Percentiles rank a stretch among this genome's conserved stretches.
Conservation (phyloP, 75 land plant species). For the Adiantum capillusveneris region DNA sequence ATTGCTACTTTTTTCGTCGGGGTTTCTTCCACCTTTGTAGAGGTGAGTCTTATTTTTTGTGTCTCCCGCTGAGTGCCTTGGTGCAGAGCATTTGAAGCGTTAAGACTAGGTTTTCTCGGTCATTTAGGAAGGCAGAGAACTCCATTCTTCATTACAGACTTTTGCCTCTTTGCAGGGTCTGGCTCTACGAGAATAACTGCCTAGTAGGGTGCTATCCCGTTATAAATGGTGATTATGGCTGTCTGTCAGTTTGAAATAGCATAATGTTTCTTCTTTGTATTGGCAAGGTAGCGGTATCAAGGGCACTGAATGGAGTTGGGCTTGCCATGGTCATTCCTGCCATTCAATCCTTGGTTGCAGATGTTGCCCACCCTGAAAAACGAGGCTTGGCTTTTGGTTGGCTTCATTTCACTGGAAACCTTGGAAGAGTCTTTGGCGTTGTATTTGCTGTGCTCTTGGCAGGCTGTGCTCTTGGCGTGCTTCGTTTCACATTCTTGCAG, state of each 20-base stretch:
- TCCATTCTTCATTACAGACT: no score
- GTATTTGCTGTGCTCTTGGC: constrained; percentile 16
- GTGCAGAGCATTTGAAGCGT: no score
- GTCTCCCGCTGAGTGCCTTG: no score
- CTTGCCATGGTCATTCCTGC: constrained; percentile 80
- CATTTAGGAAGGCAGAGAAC: no score
- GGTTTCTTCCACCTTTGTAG: not conserved
- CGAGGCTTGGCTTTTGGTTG: constrained; percentile 70
- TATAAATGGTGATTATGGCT: no score
- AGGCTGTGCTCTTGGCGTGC: constrained; percentile 18
- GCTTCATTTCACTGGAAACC: constrained; percentile 25
- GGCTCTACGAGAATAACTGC: no score
- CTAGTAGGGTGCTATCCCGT: no score
- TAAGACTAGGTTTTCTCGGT: no score
- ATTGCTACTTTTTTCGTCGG: no score
- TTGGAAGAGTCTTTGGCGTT: constrained; percentile 29
- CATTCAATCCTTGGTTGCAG: constrained; percentile 77
- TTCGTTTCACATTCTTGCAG: constrained; percentile 19
- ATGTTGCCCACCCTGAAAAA: constrained; percentile 60
- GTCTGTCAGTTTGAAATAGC: no score
- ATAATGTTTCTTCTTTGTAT: not conserved
- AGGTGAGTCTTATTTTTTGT: no score
- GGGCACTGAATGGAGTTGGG: constrained; percentile 80
- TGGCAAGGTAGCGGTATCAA: constrained; percentile 59
- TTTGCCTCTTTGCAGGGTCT: no score